phyloP scores from a whole-genome alignment of 2,329 filamentous ascomycete species.

The Pseudopyricularia cyperi region DNA sequence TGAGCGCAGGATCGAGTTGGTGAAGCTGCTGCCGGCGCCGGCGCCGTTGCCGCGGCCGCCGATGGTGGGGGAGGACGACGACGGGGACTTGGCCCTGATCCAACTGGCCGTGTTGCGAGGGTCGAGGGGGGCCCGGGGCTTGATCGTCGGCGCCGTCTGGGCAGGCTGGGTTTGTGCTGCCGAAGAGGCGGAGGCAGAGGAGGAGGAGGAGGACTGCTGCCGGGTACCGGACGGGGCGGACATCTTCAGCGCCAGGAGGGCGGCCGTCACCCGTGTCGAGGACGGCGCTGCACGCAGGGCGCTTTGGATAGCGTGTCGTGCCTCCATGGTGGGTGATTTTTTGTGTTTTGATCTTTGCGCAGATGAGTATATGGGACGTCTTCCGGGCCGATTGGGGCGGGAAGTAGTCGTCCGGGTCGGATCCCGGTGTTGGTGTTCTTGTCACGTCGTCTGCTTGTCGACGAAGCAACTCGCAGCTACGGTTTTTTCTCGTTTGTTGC shows the following conservation, averaged over 20 bases:
- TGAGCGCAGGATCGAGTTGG: not conserved
- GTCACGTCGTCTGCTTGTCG: not conserved
- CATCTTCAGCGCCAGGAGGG: not conserved
- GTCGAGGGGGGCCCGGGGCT: not conserved
- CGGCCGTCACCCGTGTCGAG: not conserved
- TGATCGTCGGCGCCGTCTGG: no score
- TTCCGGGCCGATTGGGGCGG: not conserved
- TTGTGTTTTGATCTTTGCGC: no score
- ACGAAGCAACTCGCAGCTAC: no score
- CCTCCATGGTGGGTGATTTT: not conserved
- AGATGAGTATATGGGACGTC: no score
- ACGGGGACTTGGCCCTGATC: not conserved
- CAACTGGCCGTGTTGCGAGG: not conserved
- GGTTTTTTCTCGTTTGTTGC: no score
- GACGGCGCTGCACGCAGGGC: not conserved
- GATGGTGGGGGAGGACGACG: no score
- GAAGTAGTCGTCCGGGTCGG: not conserved
- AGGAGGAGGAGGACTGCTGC: not conserved
- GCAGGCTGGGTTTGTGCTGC: not conserved
- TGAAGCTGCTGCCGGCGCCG: not conserved
- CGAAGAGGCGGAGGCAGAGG: not conserved
- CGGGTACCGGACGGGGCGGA: not conserved
- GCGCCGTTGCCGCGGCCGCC: not conserved
- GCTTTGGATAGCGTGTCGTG: slow-evolving; percentile 1
- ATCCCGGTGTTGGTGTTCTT: not conserved